Evolutionary conservation across 345 rosid species (phyloP).

Genomic region (Syzygium oleosum): DNA sequence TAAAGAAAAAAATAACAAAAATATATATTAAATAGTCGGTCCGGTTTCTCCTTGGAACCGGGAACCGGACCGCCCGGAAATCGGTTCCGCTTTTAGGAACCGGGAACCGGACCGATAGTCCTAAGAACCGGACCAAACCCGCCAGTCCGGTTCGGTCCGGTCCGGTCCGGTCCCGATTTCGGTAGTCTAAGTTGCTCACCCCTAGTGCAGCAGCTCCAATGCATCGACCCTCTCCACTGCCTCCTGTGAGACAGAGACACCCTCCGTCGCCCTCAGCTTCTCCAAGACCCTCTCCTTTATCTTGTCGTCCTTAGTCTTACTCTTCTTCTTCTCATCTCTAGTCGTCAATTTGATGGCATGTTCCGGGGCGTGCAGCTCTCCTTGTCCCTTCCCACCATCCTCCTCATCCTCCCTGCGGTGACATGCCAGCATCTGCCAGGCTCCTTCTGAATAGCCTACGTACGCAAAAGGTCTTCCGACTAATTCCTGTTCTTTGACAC

Average conservation of each 20-base stretch:
- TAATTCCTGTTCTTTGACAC: neutral
- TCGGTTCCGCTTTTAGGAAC: too few species aligned
- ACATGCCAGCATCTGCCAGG: neutral
- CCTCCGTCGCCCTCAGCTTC: neutral
- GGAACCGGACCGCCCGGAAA: too few species aligned
- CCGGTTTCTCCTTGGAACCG: too few species aligned
- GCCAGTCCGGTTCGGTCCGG: too few species aligned
- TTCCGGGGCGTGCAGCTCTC: neutral
- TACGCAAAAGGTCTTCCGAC: neutral
- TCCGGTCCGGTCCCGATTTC: too few species aligned
- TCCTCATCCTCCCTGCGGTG: neutral
- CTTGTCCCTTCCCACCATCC: neutral
- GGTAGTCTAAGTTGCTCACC: too few species aligned
- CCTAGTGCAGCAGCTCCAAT: neutral
- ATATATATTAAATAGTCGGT: too few species aligned
- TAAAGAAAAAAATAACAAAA: too few species aligned
- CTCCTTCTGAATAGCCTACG: neutral
- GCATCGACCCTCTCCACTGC: neutral
- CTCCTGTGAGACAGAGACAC: neutral
- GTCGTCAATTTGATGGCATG: neutral
- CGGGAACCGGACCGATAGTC: too few species aligned
- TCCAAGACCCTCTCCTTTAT: neutral
- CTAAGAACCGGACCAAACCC: too few species aligned
- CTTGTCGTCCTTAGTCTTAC: neutral
- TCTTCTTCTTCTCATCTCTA: neutral